Evolutionary conservation across 2,329 filamentous ascomycete genomes (phyloP).

Genomic region (Trichoderma cornu-damae): DNA sequence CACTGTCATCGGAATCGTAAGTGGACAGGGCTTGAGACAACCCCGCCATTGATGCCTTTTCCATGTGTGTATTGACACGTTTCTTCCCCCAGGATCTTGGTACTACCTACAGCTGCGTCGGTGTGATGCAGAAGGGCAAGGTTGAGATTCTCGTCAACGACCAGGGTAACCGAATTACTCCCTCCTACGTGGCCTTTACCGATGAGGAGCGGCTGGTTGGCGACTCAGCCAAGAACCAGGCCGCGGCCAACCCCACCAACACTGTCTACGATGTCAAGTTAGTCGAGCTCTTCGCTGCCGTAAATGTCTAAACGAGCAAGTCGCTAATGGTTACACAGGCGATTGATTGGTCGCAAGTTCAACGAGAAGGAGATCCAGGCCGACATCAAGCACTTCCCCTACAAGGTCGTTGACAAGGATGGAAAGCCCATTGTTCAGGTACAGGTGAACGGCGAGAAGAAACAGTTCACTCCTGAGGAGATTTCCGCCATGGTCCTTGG

Average conservation of each 20-base stretch:
- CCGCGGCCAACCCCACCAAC: conserved; percentile 68
- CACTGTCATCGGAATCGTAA: conserved; percentile 86
- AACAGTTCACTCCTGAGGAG: conserved; percentile 75
- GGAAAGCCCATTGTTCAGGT: conserved; percentile 84
- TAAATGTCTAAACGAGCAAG: conserved; percentile 16
- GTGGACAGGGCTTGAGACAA: conserved; percentile 27
- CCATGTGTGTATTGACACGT: background rate
- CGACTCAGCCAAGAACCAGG: conserved; percentile 97
- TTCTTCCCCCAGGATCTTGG: conserved; percentile 59
- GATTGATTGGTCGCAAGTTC: conserved; percentile 80
- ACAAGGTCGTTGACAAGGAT: conserved; percentile 84
- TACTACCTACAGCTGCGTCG: conserved; percentile 84
- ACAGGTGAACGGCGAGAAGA: conserved; percentile 58
- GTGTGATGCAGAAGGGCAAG: conserved; percentile 93
- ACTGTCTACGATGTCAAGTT: conserved; percentile 82
- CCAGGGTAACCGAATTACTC: conserved; percentile 94
- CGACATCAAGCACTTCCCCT: conserved; percentile 98
- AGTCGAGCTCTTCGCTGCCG: conserved; percentile 36
- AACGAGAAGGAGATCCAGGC: conserved; percentile 79
- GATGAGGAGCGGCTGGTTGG: conserved; percentile 95
- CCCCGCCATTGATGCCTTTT: background rate
- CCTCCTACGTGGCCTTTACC: conserved; percentile 93
- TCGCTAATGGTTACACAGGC: conserved; percentile 44
- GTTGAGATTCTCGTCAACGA: conserved; percentile 95
- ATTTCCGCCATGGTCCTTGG: conserved; percentile 74